Evolutionary conservation across 805 yeast genomes (phyloP), one percentile per base, ranked within the genome.

Genomic region (Wickerhamomyces subpelliculosus): DNA sequence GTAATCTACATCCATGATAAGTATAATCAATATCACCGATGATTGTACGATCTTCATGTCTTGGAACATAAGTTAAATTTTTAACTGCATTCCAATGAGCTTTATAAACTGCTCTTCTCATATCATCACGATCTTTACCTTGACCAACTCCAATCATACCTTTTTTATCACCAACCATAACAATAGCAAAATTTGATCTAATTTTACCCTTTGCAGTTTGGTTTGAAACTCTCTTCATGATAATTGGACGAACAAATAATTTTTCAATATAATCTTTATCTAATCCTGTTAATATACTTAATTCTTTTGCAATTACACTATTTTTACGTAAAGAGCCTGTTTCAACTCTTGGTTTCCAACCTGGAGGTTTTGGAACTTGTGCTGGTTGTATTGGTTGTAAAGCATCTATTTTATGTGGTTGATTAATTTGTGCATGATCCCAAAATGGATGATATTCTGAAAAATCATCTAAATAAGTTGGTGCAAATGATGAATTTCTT

Each of bases 61-160:
- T 75, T 40, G 95, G 95, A 37, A 93, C 74, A 49, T 78, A 77
- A 30, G 73, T 72, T 56, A 93, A 68, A 60, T 87, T 86, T 61
- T 87, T 85, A 38, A 89, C 83, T 2, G 97, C 97, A 54, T 84
- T 82, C 95, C 95, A 85, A 60, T 81, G 87, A 5, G 97, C 96
- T 57, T 86, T 84, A 29, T 74, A 65, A 25, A 81, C 72, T 3
- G 97, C 96, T 38, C 73, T 72, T 36, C 82, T 66, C 65, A 82
- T 74, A 42, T 82, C 86, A 39, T 75, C 80, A 48, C 87, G 70
- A 44, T 93, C 90, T 56, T 85, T 86, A 45, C 97, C 98, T 61
- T 88, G 95, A 35, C 97, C 98, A 35, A 89, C 68, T 27, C 97
- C 97, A 42, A 93, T 70, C 82, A 87, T 84, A 46, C 98, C 98